A percentile compares a stretch with the other conserved stretches of the same genome.
Conservation (phyloP, 2,329 filamentous ascomycete genomes). For the Aspergillus texensis region DNA sequence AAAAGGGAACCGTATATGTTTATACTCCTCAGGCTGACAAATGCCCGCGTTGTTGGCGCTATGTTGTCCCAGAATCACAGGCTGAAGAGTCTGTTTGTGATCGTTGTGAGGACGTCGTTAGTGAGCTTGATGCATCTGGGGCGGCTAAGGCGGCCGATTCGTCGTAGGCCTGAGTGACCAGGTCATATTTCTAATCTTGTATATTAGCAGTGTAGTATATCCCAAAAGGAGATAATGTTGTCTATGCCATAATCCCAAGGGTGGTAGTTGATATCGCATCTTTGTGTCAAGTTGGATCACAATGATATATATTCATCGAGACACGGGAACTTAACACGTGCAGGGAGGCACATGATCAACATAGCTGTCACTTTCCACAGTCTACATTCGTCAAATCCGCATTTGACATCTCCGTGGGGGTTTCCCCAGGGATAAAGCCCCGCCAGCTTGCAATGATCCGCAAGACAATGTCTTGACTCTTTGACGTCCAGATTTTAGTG, state of each 20-base stretch:
- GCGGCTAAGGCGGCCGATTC: background rate
- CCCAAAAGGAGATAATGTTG: background rate
- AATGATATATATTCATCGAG: background rate
- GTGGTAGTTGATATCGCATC: background rate
- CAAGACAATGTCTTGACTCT: too few species aligned
- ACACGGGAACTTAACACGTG: background rate
- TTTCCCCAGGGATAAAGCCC: background rate
- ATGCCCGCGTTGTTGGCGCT: conserved; percentile 89
- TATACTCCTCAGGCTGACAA: conserved; percentile 63
- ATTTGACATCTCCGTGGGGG: background rate
- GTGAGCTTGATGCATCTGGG: conserved; percentile 29
- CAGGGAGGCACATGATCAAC: background rate
- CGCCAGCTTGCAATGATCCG: background rate
- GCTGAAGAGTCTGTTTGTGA: conserved; percentile 68
- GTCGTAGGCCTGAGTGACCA: background rate
- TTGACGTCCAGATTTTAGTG: too few species aligned
- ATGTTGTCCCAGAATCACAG: conserved; percentile 59
- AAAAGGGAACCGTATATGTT: conserved; percentile 40
- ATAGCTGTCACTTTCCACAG: background rate
- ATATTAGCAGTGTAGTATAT: background rate
- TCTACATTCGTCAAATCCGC: background rate
- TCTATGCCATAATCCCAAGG: background rate
- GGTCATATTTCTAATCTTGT: background rate
- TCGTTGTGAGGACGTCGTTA: conserved; percentile 71
- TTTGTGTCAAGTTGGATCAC: background rate